A percentile compares a stretch with the other conserved stretches of the same genome.
Evolutionary conservation across 1,284 basidiomycete species (phyloP).

Genomic region (Cutaneotrichosporon cutaneum): DNA sequence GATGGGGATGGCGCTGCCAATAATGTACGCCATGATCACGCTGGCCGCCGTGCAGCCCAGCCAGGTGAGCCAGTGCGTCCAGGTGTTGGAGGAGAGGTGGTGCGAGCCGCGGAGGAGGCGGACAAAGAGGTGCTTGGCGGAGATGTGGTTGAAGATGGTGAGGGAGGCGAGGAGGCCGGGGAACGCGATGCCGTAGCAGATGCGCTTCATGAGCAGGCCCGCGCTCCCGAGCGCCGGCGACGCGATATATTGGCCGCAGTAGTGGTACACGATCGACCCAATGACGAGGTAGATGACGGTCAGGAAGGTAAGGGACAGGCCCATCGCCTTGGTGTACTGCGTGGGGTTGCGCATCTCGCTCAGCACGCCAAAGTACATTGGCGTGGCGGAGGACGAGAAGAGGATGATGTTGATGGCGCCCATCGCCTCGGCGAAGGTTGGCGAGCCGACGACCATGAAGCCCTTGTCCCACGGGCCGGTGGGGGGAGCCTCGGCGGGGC

Average conservation of each 20-base stretch:
- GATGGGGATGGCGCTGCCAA: constrained; percentile 26
- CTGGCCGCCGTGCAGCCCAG: constrained; percentile 26
- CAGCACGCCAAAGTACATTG: constrained; percentile 24
- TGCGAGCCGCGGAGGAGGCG: constrained; percentile 35
- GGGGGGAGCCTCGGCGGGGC: constrained; percentile 45
- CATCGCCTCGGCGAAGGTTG: constrained; percentile 36
- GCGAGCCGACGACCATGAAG: constrained; percentile 32
- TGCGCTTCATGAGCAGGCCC: constrained; percentile 32
- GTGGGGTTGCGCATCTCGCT: constrained; percentile 35
- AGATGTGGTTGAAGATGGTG: constrained; percentile 25
- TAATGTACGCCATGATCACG: constrained; percentile 32
- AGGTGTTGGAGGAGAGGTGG: constrained; percentile 39
- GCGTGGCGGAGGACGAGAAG: constrained; percentile 20
- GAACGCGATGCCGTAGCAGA: constrained; percentile 49
- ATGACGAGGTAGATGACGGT: constrained; percentile 30
- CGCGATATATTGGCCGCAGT: constrained; percentile 33
- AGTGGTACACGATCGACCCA: constrained; percentile 37
- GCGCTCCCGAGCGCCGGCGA: constrained; percentile 39
- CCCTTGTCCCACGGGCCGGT: constrained; percentile 38
- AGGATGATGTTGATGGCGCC: constrained; percentile 22
- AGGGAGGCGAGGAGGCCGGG: constrained; percentile 35
- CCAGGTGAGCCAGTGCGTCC: constrained; percentile 43
- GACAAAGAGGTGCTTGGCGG: constrained; percentile 38
- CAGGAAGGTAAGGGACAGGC: constrained; percentile 25
- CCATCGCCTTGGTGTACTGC: constrained; percentile 29